Percentiles rank a stretch among this genome's conserved stretches.
Conservation (phyloP, 352 stramenopile genomes). For the Stramenopiles sp. region DNA sequence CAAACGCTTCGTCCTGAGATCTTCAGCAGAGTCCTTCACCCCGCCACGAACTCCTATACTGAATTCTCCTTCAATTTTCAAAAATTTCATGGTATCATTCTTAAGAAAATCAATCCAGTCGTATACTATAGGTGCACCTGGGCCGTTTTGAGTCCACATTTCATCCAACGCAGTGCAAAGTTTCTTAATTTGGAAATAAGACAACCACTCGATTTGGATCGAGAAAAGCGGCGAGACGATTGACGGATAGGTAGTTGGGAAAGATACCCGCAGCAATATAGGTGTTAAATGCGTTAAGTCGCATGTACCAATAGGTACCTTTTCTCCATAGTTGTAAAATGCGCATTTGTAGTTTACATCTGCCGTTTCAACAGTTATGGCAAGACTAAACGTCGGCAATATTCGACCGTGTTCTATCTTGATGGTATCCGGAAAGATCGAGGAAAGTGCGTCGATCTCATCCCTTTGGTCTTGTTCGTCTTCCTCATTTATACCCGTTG, state of each 20-base stretch:
- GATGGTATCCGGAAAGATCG: not conserved
- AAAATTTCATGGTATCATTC: not conserved
- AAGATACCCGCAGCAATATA: not conserved
- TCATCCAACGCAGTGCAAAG: not conserved
- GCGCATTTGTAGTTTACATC: not conserved
- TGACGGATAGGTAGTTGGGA: not conserved
- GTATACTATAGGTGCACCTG: not conserved
- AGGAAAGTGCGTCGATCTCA: not conserved
- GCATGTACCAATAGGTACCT: not conserved
- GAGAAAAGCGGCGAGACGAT: not conserved
- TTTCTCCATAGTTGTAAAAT: not conserved
- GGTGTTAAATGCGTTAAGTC: not conserved
- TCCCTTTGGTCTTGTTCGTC: not conserved
- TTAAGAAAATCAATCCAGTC: not conserved
- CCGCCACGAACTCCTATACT: not conserved
- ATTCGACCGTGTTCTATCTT: not conserved
- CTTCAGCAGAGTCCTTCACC: not conserved
- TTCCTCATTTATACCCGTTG: not conserved
- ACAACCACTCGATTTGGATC: not conserved
- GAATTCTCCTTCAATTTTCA: not conserved
- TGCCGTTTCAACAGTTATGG: not conserved
- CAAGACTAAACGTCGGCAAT: not conserved
- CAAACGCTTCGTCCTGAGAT: not conserved
- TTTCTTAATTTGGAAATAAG: not conserved
- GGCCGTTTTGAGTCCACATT: not conserved